Evolutionary conservation across 305 asterid genomes (phyloP), one percentile per base, ranked within the genome.

Genomic region (Fraxinus floribunda): DNA sequence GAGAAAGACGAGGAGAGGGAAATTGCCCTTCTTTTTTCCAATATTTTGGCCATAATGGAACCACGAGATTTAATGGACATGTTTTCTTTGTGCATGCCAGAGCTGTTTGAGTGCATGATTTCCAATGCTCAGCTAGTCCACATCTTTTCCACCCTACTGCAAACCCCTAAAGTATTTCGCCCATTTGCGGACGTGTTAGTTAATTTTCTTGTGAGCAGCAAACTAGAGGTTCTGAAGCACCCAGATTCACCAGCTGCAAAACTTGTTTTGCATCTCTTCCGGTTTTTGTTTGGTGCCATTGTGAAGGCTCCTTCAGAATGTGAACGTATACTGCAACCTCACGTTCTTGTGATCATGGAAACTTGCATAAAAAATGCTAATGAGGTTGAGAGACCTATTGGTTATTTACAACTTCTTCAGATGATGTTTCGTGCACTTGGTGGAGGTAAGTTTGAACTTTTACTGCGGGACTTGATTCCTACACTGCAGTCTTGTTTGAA

Each of bases 1-100:
- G 99, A 97, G 92, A 95, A 95, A 88, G 99, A 97, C 79, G 99
- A 97, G 88, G 99, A 97, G 91, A 90, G 97, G 84, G 98, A 97
- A 78, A 97, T 97, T 98, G 91, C 95, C 88, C 93, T 87, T 82
- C 92, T 93, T 39, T 97, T 97, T 80, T 97, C 99, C 87, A 96
- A 93, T 86, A 93, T 97, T 86, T 88, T 97, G 90, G 93, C 98
- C 84, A 97, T 95, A 82, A 97, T 95, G 99, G 99, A 97, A 84
- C 98, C 99, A 75, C 94, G 99, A 44, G 98, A 97, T 84, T 88
- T 97, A 76, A 97, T 97, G 99, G 99, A 97, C 90, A 97, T 97
- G 98, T 97, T 97, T 76, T 93, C 99, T 15, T 86, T 97, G 91
- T 97, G 99, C 93, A 95, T 97, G 98, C 94, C 97, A 1, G 97